Evolutionary conservation across 768 basidiomycete species (phyloP).

Genomic region (Ramaria sp.): DNA sequence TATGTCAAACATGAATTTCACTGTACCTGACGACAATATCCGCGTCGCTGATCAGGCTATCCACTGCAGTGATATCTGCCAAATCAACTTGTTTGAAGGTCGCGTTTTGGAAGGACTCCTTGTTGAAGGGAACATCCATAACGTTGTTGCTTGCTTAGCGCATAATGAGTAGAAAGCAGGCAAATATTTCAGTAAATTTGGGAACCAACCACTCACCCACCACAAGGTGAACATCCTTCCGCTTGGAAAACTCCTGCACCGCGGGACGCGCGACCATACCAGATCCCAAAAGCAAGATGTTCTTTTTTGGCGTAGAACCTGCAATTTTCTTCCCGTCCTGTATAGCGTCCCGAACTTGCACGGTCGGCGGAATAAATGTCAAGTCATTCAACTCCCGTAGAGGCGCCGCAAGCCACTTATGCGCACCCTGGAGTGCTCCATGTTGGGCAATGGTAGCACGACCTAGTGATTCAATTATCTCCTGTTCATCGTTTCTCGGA

Average conservation of each 20-base stretch:
- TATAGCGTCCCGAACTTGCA: neutral
- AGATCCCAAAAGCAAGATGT: conserved; percentile 74
- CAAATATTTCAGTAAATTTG: neutral
- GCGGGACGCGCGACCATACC: conserved; percentile 96
- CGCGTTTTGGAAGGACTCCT: conserved; percentile 37
- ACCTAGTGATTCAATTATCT: conserved; percentile 36
- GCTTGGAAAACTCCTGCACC: conserved; percentile 57
- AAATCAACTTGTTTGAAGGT: conserved; percentile 52
- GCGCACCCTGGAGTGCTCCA: conserved; percentile 43
- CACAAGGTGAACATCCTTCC: conserved; percentile 54
- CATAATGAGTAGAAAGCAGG: neutral
- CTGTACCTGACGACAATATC: conserved; percentile 79
- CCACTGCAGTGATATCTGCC: conserved; percentile 33
- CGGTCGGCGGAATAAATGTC: neutral
- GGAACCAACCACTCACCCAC: conserved; percentile 73
- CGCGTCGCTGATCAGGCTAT: conserved; percentile 42
- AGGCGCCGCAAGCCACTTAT: conserved; percentile 47
- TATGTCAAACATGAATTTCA: conserved; percentile 10
- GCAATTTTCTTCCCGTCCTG: neutral
- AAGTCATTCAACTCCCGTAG: conserved; percentile 33
- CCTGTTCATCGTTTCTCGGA: conserved; percentile 15
- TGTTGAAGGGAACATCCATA: conserved; percentile 39
- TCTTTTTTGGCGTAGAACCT: conserved; percentile 26
- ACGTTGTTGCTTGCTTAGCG: conserved; percentile 61
- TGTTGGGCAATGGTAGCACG: conserved; percentile 58